phyloP scores from a whole-genome alignment of 2,329 filamentous ascomycete species.

The Pestalotiopsis sp. region DNA sequence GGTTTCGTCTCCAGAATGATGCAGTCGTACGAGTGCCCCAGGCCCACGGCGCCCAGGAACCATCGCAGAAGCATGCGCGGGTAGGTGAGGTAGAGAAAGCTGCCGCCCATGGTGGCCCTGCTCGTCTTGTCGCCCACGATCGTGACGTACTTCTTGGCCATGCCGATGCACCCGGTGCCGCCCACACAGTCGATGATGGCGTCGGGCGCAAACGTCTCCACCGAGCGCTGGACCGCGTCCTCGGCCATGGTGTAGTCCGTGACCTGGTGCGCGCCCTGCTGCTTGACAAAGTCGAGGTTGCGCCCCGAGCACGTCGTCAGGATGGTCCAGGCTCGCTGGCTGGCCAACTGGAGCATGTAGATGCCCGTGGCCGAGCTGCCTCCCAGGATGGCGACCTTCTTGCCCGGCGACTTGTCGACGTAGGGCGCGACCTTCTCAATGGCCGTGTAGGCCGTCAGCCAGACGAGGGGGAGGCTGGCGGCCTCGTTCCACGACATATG shows the following conservation, averaged over 20 bases:
- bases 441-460: conserved; percentile 20
- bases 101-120: conserved; percentile 15
- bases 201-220: conserved; percentile 15
- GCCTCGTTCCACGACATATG: conserved; percentile 19
- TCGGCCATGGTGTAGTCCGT: conserved; percentile 22
- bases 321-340: conserved; percentile 22
- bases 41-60: conserved; percentile 2
- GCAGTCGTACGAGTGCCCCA: conserved; percentile 12
- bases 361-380: conserved; percentile 23
- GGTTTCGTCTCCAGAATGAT: conserved; percentile 1
- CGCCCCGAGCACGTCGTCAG: conserved; percentile 21
- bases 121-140: conserved; percentile 23
- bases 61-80: conserved; percentile 12
- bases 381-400: conserved; percentile 20
- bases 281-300: conserved; percentile 21
- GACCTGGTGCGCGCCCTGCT: conserved; percentile 19
- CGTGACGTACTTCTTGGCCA: conserved; percentile 22
- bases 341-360: conserved; percentile 20
- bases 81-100: not conserved
- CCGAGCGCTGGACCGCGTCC: conserved; percentile 12
- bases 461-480: conserved; percentile 21
- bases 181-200: conserved; percentile 21
- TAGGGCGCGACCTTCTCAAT: conserved; percentile 17
- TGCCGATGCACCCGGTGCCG: conserved; percentile 17
- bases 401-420: not conserved